Conservation (phyloP, 441 rosid species). For the Raphanus hybrid region DNA sequence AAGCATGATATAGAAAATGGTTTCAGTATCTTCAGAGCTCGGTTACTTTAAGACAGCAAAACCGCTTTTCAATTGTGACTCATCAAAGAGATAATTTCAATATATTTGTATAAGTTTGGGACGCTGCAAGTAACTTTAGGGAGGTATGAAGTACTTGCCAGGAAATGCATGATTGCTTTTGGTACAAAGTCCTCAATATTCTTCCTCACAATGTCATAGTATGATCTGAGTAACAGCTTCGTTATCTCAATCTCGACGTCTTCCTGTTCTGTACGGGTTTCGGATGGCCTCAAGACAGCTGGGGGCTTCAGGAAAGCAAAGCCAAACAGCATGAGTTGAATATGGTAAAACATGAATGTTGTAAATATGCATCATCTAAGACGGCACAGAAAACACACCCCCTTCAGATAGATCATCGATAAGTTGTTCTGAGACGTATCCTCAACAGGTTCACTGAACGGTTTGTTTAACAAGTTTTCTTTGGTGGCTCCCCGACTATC, state of each 20-base stretch:
- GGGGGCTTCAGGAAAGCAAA: conserved; percentile 50
- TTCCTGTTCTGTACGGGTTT: conserved; percentile 72
- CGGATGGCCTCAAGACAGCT: conserved; percentile 55
- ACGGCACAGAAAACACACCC: conserved; percentile 41
- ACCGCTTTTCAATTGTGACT: neutral
- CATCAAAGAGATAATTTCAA: neutral
- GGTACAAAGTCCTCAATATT: conserved; percentile 73
- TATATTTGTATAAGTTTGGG: conserved; percentile 1
- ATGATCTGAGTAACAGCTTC: conserved; percentile 62
- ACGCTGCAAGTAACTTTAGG: no score
- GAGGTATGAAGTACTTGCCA: conserved; percentile 47
- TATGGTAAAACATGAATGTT: conserved; percentile 12
- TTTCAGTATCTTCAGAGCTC: conserved; percentile 13
- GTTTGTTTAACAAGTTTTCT: conserved; percentile 37
- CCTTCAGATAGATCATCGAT: conserved; percentile 49
- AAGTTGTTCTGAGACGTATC: conserved; percentile 31
- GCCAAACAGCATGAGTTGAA: conserved; percentile 30
- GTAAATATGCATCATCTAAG: conserved; percentile 13
- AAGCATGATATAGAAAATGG: conserved; percentile 24
- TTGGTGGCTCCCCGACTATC: conserved; percentile 40
- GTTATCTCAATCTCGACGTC: conserved; percentile 63
- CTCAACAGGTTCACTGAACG: conserved; percentile 36
- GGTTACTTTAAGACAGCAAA: neutral
- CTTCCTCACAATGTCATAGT: conserved; percentile 76
- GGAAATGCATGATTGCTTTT: conserved; percentile 80